Conservation (phyloP, 2,329 filamentous ascomycete genomes). For the Diplodia corticola region DNA sequence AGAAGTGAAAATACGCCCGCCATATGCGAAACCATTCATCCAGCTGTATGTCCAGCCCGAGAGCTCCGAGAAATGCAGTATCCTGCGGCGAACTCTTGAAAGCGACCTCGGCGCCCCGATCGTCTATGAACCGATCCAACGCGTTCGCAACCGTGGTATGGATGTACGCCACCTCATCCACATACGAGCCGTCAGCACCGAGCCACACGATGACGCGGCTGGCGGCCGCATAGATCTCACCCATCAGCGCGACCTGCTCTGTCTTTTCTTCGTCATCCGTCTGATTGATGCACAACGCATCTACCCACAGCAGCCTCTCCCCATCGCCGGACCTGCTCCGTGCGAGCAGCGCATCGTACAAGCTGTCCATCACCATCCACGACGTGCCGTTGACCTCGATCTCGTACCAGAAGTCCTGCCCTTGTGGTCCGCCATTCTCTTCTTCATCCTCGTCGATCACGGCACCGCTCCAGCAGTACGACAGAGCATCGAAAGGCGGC, state of each 20-base stretch:
- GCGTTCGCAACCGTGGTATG: neutral
- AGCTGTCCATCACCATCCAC: conserved; percentile 4
- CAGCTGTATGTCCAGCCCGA: neutral
- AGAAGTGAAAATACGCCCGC: conserved; percentile 3
- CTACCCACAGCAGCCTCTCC: conserved; percentile 21
- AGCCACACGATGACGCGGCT: conserved; percentile 25
- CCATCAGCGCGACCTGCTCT: conserved; percentile 25
- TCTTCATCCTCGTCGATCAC: neutral
- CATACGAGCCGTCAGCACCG: neutral
- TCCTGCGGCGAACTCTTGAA: neutral
- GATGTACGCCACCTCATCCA: neutral
- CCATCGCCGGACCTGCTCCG: neutral
- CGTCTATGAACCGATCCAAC: neutral
- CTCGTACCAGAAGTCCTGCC: neutral
- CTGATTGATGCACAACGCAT: conserved; percentile 28
- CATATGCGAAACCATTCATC: neutral
- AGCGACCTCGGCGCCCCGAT: neutral
- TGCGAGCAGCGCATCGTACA: conserved; percentile 13
- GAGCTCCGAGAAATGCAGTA: neutral
- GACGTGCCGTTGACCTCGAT: neutral
- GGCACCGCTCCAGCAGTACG: conserved; percentile 2
- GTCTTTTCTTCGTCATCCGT: conserved; percentile 16
- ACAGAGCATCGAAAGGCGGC: conserved; percentile 1
- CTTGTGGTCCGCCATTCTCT: neutral
- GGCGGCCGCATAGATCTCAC: conserved; percentile 23